A percentile compares a stretch with the other conserved stretches of the same genome.
These are phyloP conservation scores for Nicotiana knightiana DNA, from an alignment of 257 asterid species.

Conservation along the genomic window DNA sequence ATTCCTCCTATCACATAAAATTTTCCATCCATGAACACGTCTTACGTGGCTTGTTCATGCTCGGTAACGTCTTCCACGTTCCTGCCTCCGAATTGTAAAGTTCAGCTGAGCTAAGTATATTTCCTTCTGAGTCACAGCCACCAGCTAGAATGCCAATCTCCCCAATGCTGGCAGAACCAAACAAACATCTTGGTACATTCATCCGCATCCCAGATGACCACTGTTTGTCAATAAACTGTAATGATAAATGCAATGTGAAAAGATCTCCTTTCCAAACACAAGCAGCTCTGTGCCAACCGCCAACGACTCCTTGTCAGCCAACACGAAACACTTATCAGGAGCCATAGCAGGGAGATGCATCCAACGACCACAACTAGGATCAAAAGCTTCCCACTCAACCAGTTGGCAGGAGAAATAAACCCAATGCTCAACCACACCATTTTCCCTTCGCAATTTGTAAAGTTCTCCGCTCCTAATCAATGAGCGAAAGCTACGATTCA, in stretches of 20 bases:
- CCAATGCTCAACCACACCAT: not conserved
- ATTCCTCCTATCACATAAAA: not conserved
- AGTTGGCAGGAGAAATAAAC: not conserved
- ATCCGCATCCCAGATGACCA: not conserved
- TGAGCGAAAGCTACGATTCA: not conserved
- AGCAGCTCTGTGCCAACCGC: not conserved
- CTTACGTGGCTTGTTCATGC: not conserved
- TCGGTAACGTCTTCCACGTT: not conserved
- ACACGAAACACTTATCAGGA: not conserved
- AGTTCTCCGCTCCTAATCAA: not conserved
- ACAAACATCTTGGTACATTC: not conserved
- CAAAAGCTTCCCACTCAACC: not conserved
- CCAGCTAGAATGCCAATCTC: not conserved
- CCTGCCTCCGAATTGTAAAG: not conserved
- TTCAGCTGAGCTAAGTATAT: not conserved
- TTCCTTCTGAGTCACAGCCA: not conserved
- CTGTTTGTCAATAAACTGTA: not conserved
- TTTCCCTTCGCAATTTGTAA: not conserved
- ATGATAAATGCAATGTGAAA: not conserved
- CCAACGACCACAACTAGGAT: not conserved
- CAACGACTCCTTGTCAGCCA: not conserved
- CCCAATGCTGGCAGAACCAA: not conserved
- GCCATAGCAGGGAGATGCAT: not conserved
- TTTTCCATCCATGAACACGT: not conserved
- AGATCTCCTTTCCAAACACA: not conserved